Conservation (phyloP, 208 protist genomes). For the Acanthamoeba culbertsoni region DNA sequence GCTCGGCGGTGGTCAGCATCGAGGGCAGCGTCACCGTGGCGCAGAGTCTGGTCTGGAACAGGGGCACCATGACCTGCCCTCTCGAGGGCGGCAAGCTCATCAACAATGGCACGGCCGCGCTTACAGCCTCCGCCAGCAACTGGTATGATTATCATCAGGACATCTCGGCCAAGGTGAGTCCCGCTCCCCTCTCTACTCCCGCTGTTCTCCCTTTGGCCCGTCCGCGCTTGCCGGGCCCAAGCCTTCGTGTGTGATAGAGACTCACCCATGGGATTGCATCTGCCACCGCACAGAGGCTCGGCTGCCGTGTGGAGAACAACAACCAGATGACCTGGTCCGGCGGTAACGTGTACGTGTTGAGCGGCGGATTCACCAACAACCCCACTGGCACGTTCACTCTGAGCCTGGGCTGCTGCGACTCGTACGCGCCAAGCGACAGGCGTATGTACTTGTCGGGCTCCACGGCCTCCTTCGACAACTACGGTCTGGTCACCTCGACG, state of each 20-base stretch:
- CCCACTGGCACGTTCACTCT: slow-evolving; percentile 8
- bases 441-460: background rate
- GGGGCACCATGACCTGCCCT: background rate
- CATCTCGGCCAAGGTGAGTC: background rate
- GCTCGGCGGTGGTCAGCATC: background rate
- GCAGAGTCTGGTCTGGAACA: background rate
- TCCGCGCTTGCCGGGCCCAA: no score
- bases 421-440: background rate
- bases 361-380: slow-evolving; percentile 20
- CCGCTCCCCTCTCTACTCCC: background rate
- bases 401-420: background rate
- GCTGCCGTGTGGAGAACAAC: slow-evolving; percentile 34
- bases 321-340: background rate
- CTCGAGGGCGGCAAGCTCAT: background rate
- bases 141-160: background rate
- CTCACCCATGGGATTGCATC: background rate
- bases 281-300: background rate
- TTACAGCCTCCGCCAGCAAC: background rate
- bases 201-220: no score
- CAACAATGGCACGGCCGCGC: slow-evolving; percentile 11
- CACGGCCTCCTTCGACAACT: slow-evolving; percentile 23
- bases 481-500: background rate
- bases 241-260: background rate
- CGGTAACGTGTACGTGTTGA: background rate
- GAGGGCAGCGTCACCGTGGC: background rate